Conservation (phyloP, 257 asterid genomes). For the Solanum clarkiae region DNA sequence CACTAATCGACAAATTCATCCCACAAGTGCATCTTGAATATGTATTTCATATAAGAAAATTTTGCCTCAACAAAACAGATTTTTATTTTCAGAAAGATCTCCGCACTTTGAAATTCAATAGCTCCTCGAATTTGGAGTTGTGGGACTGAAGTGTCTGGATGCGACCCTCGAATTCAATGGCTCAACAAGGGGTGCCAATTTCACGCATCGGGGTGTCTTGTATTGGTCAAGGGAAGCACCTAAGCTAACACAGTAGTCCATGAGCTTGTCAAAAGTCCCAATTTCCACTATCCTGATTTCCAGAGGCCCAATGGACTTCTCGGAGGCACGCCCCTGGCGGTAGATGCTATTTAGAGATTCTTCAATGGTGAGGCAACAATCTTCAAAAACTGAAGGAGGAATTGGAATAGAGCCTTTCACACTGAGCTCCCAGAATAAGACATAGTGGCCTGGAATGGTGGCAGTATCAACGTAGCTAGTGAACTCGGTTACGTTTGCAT, state of each 20-base stretch:
- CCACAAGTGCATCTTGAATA: too few relatives aligned
- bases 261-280: conserved; percentile 73
- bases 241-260: conserved; percentile 69
- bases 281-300: conserved; percentile 30
- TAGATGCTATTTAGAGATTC: conserved; percentile 55
- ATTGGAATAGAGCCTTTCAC: conserved; percentile 26
- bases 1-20: too few relatives aligned
- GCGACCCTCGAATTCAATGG: conserved; percentile 25
- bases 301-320: conserved; percentile 56
- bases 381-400: conserved; percentile 68
- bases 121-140: conserved; percentile 70
- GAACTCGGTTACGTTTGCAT: conserved; percentile 49
- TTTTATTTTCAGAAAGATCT: too few relatives aligned
- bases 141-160: conserved; percentile 56
- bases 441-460: conserved; percentile 67
- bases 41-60: too few relatives aligned
- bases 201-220: conserved; percentile 18
- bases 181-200: too few relatives aligned
- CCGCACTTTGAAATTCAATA: too few relatives aligned
- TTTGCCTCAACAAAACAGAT: too few relatives aligned
- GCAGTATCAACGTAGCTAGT: conserved; percentile 64
- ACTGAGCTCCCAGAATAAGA: not conserved
- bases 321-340: conserved; percentile 60
- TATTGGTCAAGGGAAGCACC: conserved; percentile 51
- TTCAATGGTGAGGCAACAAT: conserved; percentile 32